Conservation (phyloP, 164 flowering plant species). For the Protea cynaroides region DNA sequence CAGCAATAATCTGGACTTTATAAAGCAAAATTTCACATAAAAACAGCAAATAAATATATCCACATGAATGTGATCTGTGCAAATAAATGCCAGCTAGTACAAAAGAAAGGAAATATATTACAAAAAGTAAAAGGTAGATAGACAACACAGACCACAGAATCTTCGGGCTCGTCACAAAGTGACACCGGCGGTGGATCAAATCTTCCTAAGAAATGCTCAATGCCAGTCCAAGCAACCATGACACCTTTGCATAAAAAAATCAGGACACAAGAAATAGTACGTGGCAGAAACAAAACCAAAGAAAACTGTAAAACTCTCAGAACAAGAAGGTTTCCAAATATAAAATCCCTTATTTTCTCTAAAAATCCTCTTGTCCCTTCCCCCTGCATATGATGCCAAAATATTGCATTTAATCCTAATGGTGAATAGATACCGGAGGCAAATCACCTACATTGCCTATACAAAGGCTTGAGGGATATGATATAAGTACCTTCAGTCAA, state of each 20-base stretch:
- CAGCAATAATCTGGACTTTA: no score
- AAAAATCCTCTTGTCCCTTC: background rate
- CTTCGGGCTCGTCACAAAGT: slow-evolving; percentile 71
- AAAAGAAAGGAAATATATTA: no score
- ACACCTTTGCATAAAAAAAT: slow-evolving; percentile 48
- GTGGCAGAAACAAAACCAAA: background rate
- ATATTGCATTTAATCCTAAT: slow-evolving; percentile 1
- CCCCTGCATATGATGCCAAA: background rate
- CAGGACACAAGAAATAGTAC: no score
- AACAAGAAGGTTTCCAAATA: background rate
- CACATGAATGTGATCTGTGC: no score
- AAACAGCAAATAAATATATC: no score
- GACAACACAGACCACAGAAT: no score
- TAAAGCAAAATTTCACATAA: no score
- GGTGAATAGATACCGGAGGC: background rate
- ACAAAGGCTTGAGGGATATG: no score
- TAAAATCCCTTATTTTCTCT: background rate
- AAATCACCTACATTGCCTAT: slow-evolving; percentile 71
- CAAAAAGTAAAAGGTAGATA: no score
- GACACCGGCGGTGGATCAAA: slow-evolving; percentile 93
- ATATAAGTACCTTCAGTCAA: no score
- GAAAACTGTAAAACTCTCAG: no score
- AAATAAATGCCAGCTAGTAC: no score
- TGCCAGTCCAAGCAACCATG: slow-evolving; percentile 98
- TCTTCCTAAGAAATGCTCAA: slow-evolving; percentile 89